Evolutionary conservation across 2,329 filamentous ascomycete genomes (phyloP).

Genomic region (Colletotrichum simmondsii): DNA sequence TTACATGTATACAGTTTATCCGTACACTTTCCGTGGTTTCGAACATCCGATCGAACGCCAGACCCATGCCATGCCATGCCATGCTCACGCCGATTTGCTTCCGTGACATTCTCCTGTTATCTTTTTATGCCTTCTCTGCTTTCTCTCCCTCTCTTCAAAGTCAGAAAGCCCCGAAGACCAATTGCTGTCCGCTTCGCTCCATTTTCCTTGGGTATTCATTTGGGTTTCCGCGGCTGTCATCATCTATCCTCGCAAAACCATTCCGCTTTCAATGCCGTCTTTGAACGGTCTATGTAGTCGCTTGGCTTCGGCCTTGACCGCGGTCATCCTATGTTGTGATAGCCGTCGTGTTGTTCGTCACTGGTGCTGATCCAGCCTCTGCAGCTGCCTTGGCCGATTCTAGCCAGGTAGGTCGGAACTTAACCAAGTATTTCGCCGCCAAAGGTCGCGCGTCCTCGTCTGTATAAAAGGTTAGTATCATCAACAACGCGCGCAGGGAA

Average conservation of each 20-base stretch:
- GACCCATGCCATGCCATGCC: constrained; percentile 4
- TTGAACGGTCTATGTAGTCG: not conserved
- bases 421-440: constrained; percentile 70
- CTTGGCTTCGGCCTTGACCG: not conserved
- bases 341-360: constrained; percentile 39
- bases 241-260: not conserved
- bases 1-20: constrained; percentile 17
- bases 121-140: not conserved
- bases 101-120: not conserved
- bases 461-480: constrained; percentile 43
- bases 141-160: not conserved
- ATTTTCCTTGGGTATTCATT: not conserved
- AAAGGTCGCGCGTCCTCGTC: constrained; percentile 72
- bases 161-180: not conserved
- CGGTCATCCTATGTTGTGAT: constrained; percentile 42
- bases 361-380: constrained; percentile 33
- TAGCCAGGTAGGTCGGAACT: constrained; percentile 67
- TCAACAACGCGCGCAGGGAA: not conserved
- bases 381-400: constrained; percentile 44
- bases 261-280: not conserved
- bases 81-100: not conserved
- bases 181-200: not conserved
- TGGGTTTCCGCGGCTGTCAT: not conserved
- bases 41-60: constrained; percentile 13
- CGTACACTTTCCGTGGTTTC: constrained; percentile 1